A percentile compares a stretch with the other conserved stretches of the same genome.
Conservation (phyloP, 495 filamentous ascomycete species). For the Neurospora sp. region DNA sequence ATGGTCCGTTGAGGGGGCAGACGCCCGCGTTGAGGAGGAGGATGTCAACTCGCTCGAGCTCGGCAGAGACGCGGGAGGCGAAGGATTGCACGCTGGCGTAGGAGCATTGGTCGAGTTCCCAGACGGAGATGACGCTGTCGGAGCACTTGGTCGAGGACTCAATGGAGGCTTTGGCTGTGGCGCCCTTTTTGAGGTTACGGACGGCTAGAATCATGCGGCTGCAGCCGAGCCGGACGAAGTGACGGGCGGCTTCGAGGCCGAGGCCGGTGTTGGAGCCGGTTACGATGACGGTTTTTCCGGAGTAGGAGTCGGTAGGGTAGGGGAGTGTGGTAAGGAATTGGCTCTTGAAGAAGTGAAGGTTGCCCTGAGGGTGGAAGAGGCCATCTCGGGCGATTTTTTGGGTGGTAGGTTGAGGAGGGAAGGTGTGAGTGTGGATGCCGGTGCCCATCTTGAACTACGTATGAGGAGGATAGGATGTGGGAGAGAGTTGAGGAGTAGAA, state of each 20-base stretch:
- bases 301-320: neutral
- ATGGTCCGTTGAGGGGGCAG: slow-evolving; percentile 2
- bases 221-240: slow-evolving; percentile 32
- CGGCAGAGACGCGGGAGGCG: slow-evolving; percentile 9
- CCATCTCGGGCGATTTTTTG: neutral
- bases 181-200: slow-evolving; percentile 29
- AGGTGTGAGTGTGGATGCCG: neutral
- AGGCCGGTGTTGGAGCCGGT: slow-evolving; percentile 46
- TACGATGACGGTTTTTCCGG: slow-evolving; percentile 37
- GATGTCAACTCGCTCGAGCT: slow-evolving; percentile 31
- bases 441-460: neutral
- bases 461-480: neutral
- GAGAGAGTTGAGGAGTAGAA: neutral
- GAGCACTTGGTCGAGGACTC: slow-evolving; percentile 23
- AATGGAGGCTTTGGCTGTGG: slow-evolving; percentile 34
- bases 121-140: slow-evolving; percentile 41
- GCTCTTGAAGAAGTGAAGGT: neutral
- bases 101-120: slow-evolving; percentile 37
- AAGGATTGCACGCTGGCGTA: slow-evolving; percentile 20
- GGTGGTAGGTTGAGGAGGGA: neutral
- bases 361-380: neutral
- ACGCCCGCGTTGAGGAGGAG: slow-evolving; percentile 38
- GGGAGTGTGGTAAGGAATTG: slow-evolving; percentile 7
- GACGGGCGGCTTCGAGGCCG: slow-evolving; percentile 39
- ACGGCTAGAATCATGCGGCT: slow-evolving; percentile 38